Conservation (phyloP, 805 yeast species). For the Spathaspora hagerdaliae region DNA sequence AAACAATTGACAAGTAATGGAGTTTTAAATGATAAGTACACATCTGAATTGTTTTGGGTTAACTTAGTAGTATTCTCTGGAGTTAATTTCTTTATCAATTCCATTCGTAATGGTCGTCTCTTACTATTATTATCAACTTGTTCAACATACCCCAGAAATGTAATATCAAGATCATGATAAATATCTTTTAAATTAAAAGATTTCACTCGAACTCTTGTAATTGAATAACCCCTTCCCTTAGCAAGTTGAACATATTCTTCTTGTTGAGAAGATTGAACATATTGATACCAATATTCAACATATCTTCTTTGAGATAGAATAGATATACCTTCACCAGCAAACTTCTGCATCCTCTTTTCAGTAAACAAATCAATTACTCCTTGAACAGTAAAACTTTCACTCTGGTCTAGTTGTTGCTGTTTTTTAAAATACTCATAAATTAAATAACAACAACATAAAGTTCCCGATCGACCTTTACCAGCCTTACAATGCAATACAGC, state of each 20-base stretch:
- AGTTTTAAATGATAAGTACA: background rate
- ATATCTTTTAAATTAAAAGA: background rate
- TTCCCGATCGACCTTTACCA: slow-evolving; percentile 91
- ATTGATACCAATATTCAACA: slow-evolving; percentile 48
- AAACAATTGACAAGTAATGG: background rate
- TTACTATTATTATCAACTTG: background rate
- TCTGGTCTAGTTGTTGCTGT: slow-evolving; percentile 7
- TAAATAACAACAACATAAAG: slow-evolving; percentile 65
- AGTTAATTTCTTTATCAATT: background rate
- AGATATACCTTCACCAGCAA: slow-evolving; percentile 65
- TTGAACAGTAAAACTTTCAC: slow-evolving; percentile 19
- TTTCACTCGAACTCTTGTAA: background rate
- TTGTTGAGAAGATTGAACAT: slow-evolving; percentile 4
- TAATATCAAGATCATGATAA: background rate
- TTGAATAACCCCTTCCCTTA: background rate
- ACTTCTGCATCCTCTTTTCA: slow-evolving; percentile 49
- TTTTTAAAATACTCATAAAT: slow-evolving; percentile 34
- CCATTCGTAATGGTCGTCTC: background rate
- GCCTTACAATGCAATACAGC: slow-evolving; percentile 83
- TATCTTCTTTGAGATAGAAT: slow-evolving; percentile 68
- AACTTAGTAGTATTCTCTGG: background rate
- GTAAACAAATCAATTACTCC: slow-evolving; percentile 55
- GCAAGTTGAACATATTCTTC: background rate
- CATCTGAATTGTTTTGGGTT: background rate
- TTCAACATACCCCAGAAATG: background rate